Evolutionary conservation across 2,329 filamentous ascomycete genomes (phyloP), one percentile per base, ranked within the genome.

Genomic region (Fusarium sp.): DNA sequence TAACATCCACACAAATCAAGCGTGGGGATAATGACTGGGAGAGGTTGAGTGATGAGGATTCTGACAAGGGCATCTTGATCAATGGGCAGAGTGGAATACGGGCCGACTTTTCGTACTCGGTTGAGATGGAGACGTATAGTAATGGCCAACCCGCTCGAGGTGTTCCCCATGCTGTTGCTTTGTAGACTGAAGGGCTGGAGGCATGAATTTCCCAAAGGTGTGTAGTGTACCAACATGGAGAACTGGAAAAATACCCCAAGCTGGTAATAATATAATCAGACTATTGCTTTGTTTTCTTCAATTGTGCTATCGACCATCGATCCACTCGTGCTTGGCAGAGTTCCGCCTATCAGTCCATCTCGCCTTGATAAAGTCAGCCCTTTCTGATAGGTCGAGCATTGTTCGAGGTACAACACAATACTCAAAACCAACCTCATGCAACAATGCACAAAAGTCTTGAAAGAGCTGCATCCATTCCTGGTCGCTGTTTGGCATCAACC

Each of bases 401-500:
- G 29, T 23, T 11, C 57, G 49, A 17, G 63, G 54, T 2, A 70
- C n/a, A 3, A 63, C 42, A 18, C 2, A 50, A n/a, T 69, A 65
- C 14, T 23, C 25, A 3, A 70, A 18, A 1, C 63, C 58, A n/a
- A 46, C 5, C 5, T 51, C 41, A 35, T 61, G 41, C 29, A 69
- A 23, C 5, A 64, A 2, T 7, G 10, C 2, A 7, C 58, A 70
- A 40, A 61, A 69, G 17, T 67, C 55, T 0, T 29, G 4, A 21
- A 61, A 69, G 14, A 65, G 3, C 17, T 48, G 18, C 29, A 56
- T 20, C 63, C 58, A 69, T n/a, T 45, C 49, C 1, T 42, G 7
- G 1, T 53, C 25, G 25, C 52, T 67, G 4, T 11, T 11, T 15
- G 66, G 67, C 59, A 70, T 70, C 25, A 67, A 29, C 3, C 67